Percentiles rank a stretch among this genome's conserved stretches.
Conservation (phyloP, 306 rosid species). For the Begonia peltatifolia region DNA sequence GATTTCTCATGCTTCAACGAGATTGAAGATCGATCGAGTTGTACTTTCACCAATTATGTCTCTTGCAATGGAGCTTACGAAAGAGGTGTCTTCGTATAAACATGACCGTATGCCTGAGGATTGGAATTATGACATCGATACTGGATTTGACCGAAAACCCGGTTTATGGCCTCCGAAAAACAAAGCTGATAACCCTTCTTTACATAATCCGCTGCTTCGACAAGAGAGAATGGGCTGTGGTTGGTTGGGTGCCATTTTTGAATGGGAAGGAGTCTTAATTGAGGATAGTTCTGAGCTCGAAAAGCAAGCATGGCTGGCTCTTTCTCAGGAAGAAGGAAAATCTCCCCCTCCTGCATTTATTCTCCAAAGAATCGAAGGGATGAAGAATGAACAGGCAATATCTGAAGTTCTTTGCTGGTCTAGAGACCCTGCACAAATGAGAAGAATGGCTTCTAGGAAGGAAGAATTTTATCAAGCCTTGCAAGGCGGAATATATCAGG, state of each 20-base stretch:
- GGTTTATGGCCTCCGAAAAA: conserved; percentile 81
- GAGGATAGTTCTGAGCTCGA: conserved; percentile 75
- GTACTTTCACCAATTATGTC: conserved; percentile 39
- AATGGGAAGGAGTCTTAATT: conserved; percentile 87
- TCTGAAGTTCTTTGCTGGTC: conserved; percentile 99
- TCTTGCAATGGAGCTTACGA: conserved; percentile 59
- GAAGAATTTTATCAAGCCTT: conserved; percentile 78
- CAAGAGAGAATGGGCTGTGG: conserved; percentile 97
- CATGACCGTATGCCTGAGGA: conserved; percentile 53
- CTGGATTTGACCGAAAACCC: conserved; percentile 48
- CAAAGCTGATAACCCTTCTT: conserved; percentile 65
- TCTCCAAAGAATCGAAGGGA: conserved; percentile 77
- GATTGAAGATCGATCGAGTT: conserved; percentile 18
- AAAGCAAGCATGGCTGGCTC: conserved; percentile 74
- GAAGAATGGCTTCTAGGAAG: conserved; percentile 69
- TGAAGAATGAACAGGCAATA: conserved; percentile 91
- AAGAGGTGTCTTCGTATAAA: conserved; percentile 53
- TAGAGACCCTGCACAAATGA: conserved; percentile 53
- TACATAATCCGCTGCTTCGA: conserved; percentile 75
- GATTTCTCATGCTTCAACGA: conserved; percentile 26
- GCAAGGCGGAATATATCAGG: conserved; percentile 68
- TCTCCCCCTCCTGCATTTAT: conserved; percentile 62
- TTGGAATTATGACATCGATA: conserved; percentile 35
- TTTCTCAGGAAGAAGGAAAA: conserved; percentile 82
- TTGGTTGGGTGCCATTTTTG: conserved; percentile 93